These are phyloP conservation scores for Zygosaccharomyces pseudobailii DNA, from an alignment of 1,139 yeast species.

Conservation along the genomic window DNA sequence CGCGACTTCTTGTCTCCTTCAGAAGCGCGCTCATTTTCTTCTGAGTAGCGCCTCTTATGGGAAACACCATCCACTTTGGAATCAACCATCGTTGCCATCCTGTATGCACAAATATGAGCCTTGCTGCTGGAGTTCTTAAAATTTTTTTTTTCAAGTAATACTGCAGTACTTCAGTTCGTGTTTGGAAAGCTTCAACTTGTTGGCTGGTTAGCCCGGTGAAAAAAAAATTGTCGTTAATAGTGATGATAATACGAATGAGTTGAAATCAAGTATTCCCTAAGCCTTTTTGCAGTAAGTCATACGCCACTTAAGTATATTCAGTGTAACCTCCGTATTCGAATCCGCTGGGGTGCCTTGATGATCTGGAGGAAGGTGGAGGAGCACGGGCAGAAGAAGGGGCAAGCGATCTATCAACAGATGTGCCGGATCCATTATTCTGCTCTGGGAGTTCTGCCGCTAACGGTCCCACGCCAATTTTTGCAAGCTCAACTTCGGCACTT, in stretches of 20 bases:
- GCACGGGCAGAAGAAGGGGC: conserved; percentile 8
- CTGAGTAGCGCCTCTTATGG: conserved; percentile 1
- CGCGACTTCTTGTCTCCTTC: conserved; percentile 5
- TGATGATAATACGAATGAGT: conserved; percentile 2
- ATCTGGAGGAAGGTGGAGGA: conserved; percentile 2
- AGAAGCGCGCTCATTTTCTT: not conserved
- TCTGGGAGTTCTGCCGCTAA: conserved; percentile 41
- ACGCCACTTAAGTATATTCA: conserved; percentile 18
- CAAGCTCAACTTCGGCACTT: conserved; percentile 74
- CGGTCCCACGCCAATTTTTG: conserved; percentile 80
- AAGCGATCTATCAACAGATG: conserved; percentile 1
- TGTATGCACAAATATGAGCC: not conserved
- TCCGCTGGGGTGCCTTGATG: conserved; percentile 23
- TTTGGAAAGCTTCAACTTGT: not conserved
- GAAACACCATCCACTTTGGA: not conserved
- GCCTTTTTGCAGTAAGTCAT: not conserved
- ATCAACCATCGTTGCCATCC: not conserved
- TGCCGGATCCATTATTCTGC: conserved; percentile 12
- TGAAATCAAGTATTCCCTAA: not conserved
- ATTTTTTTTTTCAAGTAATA: no score
- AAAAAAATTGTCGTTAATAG: not conserved
- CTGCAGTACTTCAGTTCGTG: not conserved
- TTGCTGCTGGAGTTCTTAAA: not conserved
- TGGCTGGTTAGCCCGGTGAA: not conserved
- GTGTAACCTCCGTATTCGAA: conserved; percentile 38